Percentiles rank a stretch among this genome's conserved stretches.
Conservation (phyloP, 1,284 basidiomycete genomes). For the Tilletia caries region DNA sequence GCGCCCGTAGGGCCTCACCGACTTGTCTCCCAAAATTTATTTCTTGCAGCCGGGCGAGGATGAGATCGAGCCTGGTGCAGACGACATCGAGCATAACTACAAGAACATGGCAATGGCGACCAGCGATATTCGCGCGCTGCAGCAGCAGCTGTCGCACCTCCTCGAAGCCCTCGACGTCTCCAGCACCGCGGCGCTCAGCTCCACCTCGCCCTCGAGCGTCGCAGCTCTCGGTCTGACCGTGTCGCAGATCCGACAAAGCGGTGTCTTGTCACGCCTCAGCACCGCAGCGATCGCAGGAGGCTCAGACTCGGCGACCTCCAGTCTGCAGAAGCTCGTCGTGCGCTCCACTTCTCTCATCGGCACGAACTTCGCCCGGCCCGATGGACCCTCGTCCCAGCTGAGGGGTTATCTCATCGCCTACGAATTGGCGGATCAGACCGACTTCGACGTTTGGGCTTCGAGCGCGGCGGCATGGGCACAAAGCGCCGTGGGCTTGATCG, state of each 20-base stretch:
- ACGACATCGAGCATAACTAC: no score
- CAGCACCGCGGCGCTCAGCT: not conserved
- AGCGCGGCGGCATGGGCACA: slow-evolving; percentile 7
- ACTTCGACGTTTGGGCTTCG: slow-evolving; percentile 6
- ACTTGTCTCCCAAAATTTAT: no score
- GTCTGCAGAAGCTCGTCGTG: not conserved
- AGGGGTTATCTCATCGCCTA: not conserved
- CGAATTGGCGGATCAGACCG: not conserved
- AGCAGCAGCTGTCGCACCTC: not conserved
- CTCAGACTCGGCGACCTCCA: not conserved
- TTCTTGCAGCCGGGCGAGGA: not conserved
- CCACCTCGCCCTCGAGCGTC: not conserved
- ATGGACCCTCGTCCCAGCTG: slow-evolving; percentile 1
- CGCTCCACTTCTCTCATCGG: slow-evolving; percentile 7
- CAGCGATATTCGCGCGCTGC: not conserved
- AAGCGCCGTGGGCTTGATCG: not conserved
- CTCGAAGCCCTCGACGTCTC: not conserved
- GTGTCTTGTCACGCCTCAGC: not conserved
- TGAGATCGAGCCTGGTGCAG: not conserved
- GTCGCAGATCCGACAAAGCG: not conserved
- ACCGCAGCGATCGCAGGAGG: not conserved
- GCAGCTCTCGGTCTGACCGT: slow-evolving; percentile 1
- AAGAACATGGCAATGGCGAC: not conserved
- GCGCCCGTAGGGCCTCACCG: no score
- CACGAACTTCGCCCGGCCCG: not conserved